phyloP scores from a whole-genome alignment of 192 early-diverging fungal genomes.

The Mortierella alpina region DNA sequence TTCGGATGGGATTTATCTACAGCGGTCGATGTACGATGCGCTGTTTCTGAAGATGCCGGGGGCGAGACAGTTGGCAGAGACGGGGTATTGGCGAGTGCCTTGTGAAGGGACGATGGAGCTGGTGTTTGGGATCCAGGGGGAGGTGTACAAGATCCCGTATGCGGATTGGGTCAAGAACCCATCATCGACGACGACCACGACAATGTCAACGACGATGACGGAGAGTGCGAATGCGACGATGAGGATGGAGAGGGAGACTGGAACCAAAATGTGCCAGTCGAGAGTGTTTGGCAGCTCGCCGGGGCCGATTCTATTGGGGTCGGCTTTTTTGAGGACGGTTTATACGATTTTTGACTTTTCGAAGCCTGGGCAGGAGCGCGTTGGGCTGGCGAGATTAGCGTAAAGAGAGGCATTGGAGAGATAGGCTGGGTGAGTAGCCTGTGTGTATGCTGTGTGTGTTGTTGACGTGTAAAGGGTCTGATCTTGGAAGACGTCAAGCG shows the following conservation, averaged over 20 bases:
- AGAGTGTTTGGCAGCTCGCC: constrained; percentile 48
- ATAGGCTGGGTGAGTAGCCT: background rate
- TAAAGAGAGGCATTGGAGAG: background rate
- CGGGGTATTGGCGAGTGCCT: constrained; percentile 39
- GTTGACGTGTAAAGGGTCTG: no score
- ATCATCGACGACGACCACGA: background rate
- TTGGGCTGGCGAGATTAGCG: constrained; percentile 21
- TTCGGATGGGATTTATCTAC: constrained; percentile 42
- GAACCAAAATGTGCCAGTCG: constrained; percentile 29
- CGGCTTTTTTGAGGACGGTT: constrained; percentile 30
- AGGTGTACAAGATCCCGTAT: constrained; percentile 26
- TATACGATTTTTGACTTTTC: constrained; percentile 49
- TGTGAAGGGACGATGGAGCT: constrained; percentile 20
- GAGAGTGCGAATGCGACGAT: background rate
- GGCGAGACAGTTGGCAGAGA: constrained; percentile 8
- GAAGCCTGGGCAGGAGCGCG: constrained; percentile 20
- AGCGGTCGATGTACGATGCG: constrained; percentile 12
- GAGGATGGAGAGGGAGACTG: background rate
- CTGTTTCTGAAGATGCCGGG: constrained; percentile 18
- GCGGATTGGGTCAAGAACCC: constrained; percentile 43
- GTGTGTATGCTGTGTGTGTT: background rate
- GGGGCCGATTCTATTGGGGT: constrained; percentile 26
- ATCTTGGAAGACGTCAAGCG: no score
- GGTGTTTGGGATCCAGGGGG: constrained; percentile 13
- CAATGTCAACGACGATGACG: background rate